Percentiles rank a stretch among this genome's conserved stretches.
These are phyloP conservation scores for Pseudoturritis turrita DNA, from an alignment of 345 rosid species.

Conservation along the genomic window DNA sequence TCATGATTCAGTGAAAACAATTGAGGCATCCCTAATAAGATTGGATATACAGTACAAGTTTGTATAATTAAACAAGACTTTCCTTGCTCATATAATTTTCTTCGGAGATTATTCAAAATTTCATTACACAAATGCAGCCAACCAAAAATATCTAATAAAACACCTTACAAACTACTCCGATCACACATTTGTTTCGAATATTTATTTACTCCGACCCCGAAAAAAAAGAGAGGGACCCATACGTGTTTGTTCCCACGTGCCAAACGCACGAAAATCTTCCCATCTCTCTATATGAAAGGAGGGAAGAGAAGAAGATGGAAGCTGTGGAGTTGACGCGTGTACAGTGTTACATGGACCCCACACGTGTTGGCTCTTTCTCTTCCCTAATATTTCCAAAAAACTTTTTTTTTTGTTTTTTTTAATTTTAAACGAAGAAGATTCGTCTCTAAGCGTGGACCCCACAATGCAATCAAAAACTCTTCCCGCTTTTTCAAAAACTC, in stretches of 20 bases:
- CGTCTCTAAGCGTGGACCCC: constrained; percentile 26
- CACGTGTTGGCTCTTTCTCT: constrained; percentile 26
- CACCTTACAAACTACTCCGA: background rate
- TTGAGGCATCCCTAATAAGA: background rate
- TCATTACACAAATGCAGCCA: constrained; percentile 3
- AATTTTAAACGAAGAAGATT: constrained; percentile 24
- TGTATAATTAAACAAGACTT: background rate
- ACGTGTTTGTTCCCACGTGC: constrained; percentile 26
- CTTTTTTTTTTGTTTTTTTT: background rate
- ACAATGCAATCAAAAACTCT: constrained; percentile 28
- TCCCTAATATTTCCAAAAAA: constrained; percentile 21
- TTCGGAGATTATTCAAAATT: background rate
- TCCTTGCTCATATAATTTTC: background rate
- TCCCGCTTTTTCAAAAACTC: constrained; percentile 22
- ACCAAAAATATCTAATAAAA: constrained; percentile 5
- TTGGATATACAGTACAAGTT: background rate
- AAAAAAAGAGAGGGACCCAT: background rate
- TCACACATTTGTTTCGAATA: constrained; percentile 17
- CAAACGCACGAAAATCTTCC: constrained; percentile 15
- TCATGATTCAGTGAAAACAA: background rate
- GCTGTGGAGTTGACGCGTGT: constrained; percentile 37
- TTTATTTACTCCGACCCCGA: background rate
- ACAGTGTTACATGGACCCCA: constrained; percentile 24
- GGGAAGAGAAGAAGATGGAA: constrained; percentile 3
- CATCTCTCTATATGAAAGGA: background rate